Evolutionary conservation across 768 basidiomycete genomes (phyloP).

Genomic region (Rhodotorula babjevae): DNA sequence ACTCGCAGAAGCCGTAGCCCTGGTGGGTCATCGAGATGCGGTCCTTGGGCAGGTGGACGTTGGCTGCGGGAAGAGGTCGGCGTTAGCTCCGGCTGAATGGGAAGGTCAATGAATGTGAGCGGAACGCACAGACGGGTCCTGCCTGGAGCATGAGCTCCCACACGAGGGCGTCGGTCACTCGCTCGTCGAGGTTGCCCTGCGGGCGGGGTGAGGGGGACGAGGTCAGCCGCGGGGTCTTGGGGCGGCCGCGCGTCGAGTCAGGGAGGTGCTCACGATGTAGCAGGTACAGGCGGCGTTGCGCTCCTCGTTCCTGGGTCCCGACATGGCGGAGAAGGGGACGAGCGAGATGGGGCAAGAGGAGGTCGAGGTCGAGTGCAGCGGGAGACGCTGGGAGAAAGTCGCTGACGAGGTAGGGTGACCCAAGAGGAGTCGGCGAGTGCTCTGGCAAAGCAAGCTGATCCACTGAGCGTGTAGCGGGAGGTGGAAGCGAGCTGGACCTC

Average conservation of each 20-base stretch:
- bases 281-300: conserved; percentile 54
- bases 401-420: no score
- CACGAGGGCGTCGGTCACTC: conserved; percentile 84
- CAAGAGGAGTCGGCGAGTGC: no score
- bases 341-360: neutral
- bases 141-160: conserved; percentile 99
- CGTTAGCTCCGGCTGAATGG: neutral
- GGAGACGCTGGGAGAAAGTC: no score
- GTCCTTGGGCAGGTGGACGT: conserved; percentile 97
- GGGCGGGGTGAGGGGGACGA: no score
- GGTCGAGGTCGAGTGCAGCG: neutral
- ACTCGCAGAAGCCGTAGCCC: conserved; percentile 99
- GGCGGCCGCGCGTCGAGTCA: neutral
- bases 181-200: conserved; percentile 94
- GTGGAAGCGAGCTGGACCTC: no score
- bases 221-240: neutral
- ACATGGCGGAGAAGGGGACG: neutral
- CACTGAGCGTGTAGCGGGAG: neutral
- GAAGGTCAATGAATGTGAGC: neutral
- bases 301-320: neutral
- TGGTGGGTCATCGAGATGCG: conserved; percentile 97
- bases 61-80: conserved; percentile 54
- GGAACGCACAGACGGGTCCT: conserved; percentile 84
- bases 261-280: conserved; percentile 69
- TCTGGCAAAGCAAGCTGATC: neutral